Percentiles rank a stretch among this genome's conserved stretches.
These are phyloP conservation scores for Exobasidium cylindrosporum DNA, from an alignment of 1,284 basidiomycete species.

Conservation along the genomic window DNA sequence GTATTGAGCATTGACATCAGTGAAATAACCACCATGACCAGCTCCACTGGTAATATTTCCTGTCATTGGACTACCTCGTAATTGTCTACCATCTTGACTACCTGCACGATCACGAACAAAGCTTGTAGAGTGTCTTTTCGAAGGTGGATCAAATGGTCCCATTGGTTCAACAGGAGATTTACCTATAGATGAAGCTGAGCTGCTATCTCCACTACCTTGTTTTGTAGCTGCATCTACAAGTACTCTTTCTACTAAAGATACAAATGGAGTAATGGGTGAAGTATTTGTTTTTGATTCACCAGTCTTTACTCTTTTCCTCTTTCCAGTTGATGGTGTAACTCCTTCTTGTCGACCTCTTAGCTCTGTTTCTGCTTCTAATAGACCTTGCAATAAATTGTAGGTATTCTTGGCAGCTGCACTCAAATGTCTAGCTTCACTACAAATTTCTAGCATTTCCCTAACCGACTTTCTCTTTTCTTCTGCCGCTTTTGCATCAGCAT, in stretches of 20 bases:
- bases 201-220: conserved; percentile 1
- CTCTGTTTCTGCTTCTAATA: conserved; percentile 14
- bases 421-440: conserved; percentile 11
- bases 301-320: conserved; percentile 8
- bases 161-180: neutral
- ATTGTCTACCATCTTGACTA: neutral
- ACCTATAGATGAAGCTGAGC: conserved; percentile 5
- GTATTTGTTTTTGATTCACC: neutral
- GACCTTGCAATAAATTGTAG: conserved; percentile 3
- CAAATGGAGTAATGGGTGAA: neutral
- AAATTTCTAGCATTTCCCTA: conserved; percentile 16
- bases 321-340: neutral
- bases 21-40: conserved; percentile 1
- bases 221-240: conserved; percentile 10
- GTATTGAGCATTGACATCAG: neutral
- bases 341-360: conserved; percentile 4
- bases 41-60: neutral
- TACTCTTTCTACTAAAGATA: conserved; percentile 9
- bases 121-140: conserved; percentile 12
- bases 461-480: conserved; percentile 22
- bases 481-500: conserved; percentile 9
- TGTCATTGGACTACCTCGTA: neutral
- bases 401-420: conserved; percentile 16
- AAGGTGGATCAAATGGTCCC: conserved; percentile 9
- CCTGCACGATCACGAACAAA: conserved; percentile 12